phyloP scores from a whole-genome alignment of 139 green algal genomes.

The Trebouxia sp. region DNA sequence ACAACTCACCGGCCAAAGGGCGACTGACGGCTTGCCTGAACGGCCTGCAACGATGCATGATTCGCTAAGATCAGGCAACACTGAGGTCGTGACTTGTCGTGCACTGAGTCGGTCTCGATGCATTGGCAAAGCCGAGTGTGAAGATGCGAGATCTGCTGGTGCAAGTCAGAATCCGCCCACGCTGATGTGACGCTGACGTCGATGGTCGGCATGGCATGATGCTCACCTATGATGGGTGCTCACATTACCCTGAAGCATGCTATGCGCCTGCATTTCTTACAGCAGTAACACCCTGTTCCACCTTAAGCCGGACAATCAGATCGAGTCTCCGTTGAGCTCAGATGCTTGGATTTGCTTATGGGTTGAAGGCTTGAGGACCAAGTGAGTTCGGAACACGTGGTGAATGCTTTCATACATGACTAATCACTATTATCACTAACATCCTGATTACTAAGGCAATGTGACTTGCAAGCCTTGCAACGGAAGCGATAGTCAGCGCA shows the following conservation, averaged over 20 bases:
- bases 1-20: neutral
- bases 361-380: too few relatives aligned
- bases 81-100: too few relatives aligned
- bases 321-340: too few relatives aligned
- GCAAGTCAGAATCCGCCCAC: neutral
- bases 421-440: too few relatives aligned
- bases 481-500: too few relatives aligned
- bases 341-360: too few relatives aligned
- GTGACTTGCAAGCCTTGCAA: too few relatives aligned
- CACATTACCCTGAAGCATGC: neutral
- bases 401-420: too few relatives aligned
- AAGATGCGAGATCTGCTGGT: neutral
- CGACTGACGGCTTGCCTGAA: constrained; percentile 1
- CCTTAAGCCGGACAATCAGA: too few relatives aligned
- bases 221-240: constrained; percentile 21
- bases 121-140: neutral
- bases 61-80: neutral
- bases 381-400: too few relatives aligned
- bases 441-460: too few relatives aligned
- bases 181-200: neutral
- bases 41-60: neutral
- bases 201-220: neutral
- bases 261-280: constrained; percentile 17
- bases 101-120: neutral
- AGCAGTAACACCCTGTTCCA: too few relatives aligned